These are phyloP conservation scores for Verticillium isaacii DNA, from an alignment of 2,329 filamentous ascomycete species.

Conservation along the genomic window DNA sequence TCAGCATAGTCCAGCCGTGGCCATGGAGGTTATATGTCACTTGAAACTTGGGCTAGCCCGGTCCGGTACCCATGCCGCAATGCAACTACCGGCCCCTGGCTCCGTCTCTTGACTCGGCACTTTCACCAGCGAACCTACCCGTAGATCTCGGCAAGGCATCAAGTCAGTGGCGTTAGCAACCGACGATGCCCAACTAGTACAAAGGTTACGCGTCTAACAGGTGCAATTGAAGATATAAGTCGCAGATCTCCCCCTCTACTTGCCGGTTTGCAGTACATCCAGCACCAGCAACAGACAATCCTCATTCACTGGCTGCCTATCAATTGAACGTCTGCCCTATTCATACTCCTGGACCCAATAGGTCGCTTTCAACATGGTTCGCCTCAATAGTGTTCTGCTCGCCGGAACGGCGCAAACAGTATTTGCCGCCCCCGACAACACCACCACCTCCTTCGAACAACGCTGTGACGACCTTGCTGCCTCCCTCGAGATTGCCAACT, in stretches of 20 bases:
- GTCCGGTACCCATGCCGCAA: background rate
- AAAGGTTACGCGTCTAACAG: too few relatives aligned
- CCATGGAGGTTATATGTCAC: background rate
- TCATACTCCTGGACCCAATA: too few relatives aligned
- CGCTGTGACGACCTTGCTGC: constrained; percentile 19
- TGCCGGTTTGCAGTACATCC: too few relatives aligned
- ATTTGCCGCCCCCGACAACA: background rate
- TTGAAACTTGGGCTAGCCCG: background rate
- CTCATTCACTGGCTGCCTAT: too few relatives aligned
- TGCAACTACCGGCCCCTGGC: background rate
- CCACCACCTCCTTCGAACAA: background rate
- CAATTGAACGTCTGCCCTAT: too few relatives aligned
- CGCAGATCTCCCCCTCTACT: too few relatives aligned
- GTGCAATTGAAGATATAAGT: too few relatives aligned
- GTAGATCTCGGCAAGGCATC: background rate
- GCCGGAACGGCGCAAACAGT: background rate
- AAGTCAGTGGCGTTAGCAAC: background rate
- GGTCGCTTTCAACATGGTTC: background rate
- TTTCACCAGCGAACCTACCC: background rate
- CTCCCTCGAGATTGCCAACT: constrained; percentile 24
- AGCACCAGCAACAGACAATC: too few relatives aligned
- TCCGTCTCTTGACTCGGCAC: background rate
- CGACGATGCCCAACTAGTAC: too few relatives aligned
- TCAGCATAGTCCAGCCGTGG: background rate
- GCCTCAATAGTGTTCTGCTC: background rate